Evolutionary conservation across 164 flowering plant genomes (phyloP).

Genomic region (Aristolochia fimbriata): DNA sequence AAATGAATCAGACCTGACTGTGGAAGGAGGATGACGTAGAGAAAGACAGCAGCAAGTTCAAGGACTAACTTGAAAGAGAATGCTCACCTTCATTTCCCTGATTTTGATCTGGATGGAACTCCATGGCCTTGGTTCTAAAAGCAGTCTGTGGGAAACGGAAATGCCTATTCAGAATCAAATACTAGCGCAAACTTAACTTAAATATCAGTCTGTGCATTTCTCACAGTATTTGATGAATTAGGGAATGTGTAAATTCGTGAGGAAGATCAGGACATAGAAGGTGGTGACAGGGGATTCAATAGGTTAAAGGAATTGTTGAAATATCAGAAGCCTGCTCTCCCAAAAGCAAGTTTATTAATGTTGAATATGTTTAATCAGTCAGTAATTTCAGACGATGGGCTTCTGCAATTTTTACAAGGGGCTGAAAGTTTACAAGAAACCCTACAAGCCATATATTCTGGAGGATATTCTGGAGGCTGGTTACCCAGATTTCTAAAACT

Average conservation of each 20-base stretch:
- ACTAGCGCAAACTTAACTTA: not conserved
- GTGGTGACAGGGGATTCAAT: not conserved
- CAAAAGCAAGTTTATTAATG: no score
- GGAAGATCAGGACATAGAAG: not conserved
- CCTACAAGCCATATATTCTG: no score
- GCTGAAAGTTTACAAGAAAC: no score
- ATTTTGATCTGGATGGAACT: slow-evolving; percentile 97
- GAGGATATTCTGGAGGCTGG: no score
- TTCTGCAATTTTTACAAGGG: no score
- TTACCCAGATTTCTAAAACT: no score
- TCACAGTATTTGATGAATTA: not conserved
- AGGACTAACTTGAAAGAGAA: not conserved
- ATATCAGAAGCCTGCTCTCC: no score
- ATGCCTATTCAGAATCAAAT: not conserved
- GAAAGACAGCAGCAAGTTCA: not conserved
- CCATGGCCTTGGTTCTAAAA: slow-evolving; percentile 76
- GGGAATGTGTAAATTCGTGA: no score
- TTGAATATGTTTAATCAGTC: no score
- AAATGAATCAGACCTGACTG: not conserved
- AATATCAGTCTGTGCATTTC: not conserved
- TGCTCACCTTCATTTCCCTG: slow-evolving; percentile 71
- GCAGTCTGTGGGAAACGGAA: slow-evolving; percentile 44
- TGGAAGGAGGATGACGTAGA: not conserved
- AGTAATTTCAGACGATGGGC: no score
- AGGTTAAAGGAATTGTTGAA: no score